phyloP scores from a whole-genome alignment of 805 yeast species.

The Wickerhamiella australiensis region DNA sequence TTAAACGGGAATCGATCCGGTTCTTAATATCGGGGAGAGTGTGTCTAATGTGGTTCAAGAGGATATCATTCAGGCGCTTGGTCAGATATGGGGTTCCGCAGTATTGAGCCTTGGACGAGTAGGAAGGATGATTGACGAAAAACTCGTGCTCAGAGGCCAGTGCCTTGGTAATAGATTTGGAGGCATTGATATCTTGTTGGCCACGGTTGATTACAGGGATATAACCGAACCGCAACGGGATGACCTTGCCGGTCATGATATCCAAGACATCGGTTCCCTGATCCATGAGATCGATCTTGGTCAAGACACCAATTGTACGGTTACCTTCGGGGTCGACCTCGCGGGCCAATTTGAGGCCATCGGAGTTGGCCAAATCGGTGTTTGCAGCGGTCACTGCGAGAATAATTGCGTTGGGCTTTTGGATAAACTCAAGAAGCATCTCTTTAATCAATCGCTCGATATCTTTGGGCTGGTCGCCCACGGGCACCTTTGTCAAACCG shows the following conservation, averaged over 20 bases:
- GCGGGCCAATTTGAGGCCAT: slow-evolving; percentile 88
- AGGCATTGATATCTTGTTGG: slow-evolving; percentile 83
- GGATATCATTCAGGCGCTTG: slow-evolving; percentile 76
- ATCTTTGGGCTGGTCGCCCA: slow-evolving; percentile 97
- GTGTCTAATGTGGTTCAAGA: slow-evolving; percentile 79
- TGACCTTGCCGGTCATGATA: slow-evolving; percentile 87
- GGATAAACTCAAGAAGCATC: slow-evolving; percentile 82
- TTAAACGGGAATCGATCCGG: slow-evolving; percentile 74
- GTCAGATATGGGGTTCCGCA: slow-evolving; percentile 97
- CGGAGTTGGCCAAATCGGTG: slow-evolving; percentile 93
- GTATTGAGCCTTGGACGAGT: slow-evolving; percentile 80
- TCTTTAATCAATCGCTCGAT: slow-evolving; percentile 89
- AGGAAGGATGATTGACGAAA: slow-evolving; percentile 80
- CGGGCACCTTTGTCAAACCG: slow-evolving; percentile 95
- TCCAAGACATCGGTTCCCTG: slow-evolving; percentile 96
- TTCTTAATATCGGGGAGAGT: slow-evolving; percentile 87
- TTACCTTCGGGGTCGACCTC: slow-evolving; percentile 95
- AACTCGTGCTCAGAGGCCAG: slow-evolving; percentile 66
- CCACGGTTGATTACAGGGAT: slow-evolving; percentile 97
- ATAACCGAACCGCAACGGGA: slow-evolving; percentile 89
- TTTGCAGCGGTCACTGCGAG: slow-evolving; percentile 93
- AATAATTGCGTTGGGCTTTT: slow-evolving; percentile 91
- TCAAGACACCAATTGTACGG: slow-evolving; percentile 92
- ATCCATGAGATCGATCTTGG: slow-evolving; percentile 96
- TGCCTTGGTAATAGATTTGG: slow-evolving; percentile 82